Base-by-base conservation (phyloP, 345 rosid species). In the Citrus maxima region DNA sequence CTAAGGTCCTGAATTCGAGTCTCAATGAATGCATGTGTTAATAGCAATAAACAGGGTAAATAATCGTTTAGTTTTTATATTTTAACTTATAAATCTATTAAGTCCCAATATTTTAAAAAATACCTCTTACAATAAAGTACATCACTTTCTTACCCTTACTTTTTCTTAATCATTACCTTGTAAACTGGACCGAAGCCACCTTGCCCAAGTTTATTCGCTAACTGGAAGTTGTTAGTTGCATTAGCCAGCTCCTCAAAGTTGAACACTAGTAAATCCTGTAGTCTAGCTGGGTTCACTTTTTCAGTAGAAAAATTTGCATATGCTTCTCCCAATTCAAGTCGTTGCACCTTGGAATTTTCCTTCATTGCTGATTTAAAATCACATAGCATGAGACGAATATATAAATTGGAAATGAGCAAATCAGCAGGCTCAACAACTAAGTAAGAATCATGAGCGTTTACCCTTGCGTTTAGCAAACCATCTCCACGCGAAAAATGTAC, bases 191-290 rank as follows among this genome's bases (percentile, higher is more conserved):
- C 88, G 16, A 82, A 54, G n/a, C 81, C 81, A n/a, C 84, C 73
- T 76, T 80, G 49, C 42, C 81, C 81, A 34, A 78, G 86, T 78
- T 86, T 85, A 78, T 86, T 84, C 60, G 30, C 61, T 1, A 72
- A 62, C 2, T 82, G 55, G 40, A 89, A 86, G 42, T 81, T 30
- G 58, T 54, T 54, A 54, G 58, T 54, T 54, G 58, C 58, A 54
- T 14, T 54, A 14, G 58, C 58, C 58, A 87, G 82, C 64, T 78
- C 83, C 58, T 82, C 87, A 73, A 88, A 86, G 67, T 79, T 82
- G 72, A 87, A 70, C 10, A 87, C 69, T 30, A 68, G 79, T 4
- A 80, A 74, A n/a, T 82, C 84, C 74, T 78, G 84, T 54, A 80
- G 68, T 67, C 76, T 40, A 1, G 34, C 61, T 10, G 32, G 62